Evolutionary conservation across 108 stramenopile genomes (phyloP).

Genomic region (Cyclotella cryptica): DNA sequence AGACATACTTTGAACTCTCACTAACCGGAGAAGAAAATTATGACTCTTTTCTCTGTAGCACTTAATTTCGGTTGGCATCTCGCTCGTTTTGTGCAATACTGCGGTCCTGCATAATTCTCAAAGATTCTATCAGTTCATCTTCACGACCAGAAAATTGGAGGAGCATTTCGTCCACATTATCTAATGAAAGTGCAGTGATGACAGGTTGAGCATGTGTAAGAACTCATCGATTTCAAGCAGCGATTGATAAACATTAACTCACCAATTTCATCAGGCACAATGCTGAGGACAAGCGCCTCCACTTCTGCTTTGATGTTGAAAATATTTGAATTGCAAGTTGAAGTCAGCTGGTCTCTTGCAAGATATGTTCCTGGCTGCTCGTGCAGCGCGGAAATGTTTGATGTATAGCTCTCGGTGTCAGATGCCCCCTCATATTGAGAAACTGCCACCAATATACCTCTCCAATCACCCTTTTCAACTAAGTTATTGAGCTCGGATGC

Average conservation of each 20-base stretch:
- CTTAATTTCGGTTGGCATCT: neutral
- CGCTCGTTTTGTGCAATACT: neutral
- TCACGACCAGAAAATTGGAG: constrained; percentile 22
- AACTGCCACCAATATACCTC: constrained; percentile 10
- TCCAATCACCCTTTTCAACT: constrained; percentile 14
- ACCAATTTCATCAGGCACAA: constrained; percentile 21
- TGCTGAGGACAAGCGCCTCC: constrained; percentile 1
- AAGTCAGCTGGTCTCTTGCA: neutral
- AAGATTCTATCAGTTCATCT: constrained; percentile 6
- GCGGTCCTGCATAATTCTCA: constrained; percentile 3
- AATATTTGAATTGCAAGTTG: neutral
- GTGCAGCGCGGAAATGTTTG: neutral
- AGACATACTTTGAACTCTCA: too few relatives aligned
- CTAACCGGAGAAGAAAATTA: too few relatives aligned
- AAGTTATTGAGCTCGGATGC: constrained; percentile 1
- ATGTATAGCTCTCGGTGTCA: constrained; percentile 17
- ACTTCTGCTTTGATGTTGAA: neutral
- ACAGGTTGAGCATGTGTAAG: too few relatives aligned
- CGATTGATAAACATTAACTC: neutral
- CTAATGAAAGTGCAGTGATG: neutral
- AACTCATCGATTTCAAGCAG: neutral
- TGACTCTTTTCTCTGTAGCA: too few relatives aligned
- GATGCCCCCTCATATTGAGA: constrained; percentile 26
- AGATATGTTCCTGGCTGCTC: neutral
- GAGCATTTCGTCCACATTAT: constrained; percentile 21